Evolutionary conservation across 257 asterid species (phyloP).

Genomic region (Gentiana straminea): DNA sequence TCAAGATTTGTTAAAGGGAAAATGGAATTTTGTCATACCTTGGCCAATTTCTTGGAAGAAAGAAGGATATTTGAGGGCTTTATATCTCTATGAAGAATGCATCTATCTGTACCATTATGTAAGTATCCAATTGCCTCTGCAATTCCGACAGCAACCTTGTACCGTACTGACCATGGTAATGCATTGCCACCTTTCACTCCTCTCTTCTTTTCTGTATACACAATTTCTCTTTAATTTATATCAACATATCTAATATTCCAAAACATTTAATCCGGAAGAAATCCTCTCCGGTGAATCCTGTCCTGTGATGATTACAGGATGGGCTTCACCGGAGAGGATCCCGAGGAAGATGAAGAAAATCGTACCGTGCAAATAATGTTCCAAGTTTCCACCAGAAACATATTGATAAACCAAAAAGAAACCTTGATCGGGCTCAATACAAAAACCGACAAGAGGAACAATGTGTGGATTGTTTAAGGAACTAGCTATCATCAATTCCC

Average conservation of each 20-base stretch:
- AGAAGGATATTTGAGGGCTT: slow-evolving; percentile 93
- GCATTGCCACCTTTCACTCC: slow-evolving; percentile 46
- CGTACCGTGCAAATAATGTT: slow-evolving; percentile 46
- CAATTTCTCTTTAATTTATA: slow-evolving; percentile 12
- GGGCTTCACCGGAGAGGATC: no score
- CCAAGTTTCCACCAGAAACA: slow-evolving; percentile 90
- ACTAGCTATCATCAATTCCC: slow-evolving; percentile 90
- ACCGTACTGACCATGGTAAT: slow-evolving; percentile 59
- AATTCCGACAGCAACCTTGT: slow-evolving; percentile 62
- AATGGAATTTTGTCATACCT: slow-evolving; percentile 26
- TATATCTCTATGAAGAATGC: slow-evolving; percentile 88
- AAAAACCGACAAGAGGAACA: slow-evolving; percentile 86
- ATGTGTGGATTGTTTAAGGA: slow-evolving; percentile 58
- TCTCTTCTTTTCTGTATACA: slow-evolving; percentile 50
- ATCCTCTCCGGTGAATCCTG: no score
- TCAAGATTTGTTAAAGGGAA: slow-evolving; percentile 1
- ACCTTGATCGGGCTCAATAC: slow-evolving; percentile 82
- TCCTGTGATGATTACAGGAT: no score
- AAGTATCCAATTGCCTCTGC: slow-evolving; percentile 73
- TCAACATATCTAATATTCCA: not conserved
- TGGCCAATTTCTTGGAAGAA: slow-evolving; percentile 63
- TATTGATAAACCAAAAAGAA: slow-evolving; percentile 77
- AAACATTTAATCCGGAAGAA: no score
- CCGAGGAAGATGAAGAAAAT: not conserved
- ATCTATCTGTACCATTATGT: slow-evolving; percentile 74